A percentile compares a stretch with the other conserved stretches of the same genome.
Conservation (phyloP, 2,329 filamentous ascomycete species). For the Paraconiothyrium brasiliense region DNA sequence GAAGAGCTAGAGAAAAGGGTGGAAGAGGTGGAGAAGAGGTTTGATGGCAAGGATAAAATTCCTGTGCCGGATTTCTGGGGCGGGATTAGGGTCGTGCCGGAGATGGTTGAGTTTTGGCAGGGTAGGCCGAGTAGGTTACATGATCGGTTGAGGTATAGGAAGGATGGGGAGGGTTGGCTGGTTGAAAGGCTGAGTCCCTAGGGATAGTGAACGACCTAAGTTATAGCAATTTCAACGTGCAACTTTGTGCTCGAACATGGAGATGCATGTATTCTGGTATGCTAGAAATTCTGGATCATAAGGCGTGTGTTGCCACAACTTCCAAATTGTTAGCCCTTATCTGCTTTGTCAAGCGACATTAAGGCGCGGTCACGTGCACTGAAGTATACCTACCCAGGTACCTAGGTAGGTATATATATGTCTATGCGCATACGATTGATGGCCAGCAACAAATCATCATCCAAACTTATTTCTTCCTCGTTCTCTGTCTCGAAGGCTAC, state of each 20-base stretch:
- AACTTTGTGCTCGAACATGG: not conserved
- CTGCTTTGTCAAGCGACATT: not conserved
- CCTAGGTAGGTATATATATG: not conserved
- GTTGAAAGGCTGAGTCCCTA: constrained; percentile 79
- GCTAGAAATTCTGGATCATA: not conserved
- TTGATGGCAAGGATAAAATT: constrained; percentile 79
- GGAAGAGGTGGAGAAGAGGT: constrained; percentile 76
- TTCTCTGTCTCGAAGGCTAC: not conserved
- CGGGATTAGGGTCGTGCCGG: constrained; percentile 83
- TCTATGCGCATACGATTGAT: too few species aligned
- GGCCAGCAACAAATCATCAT: too few species aligned
- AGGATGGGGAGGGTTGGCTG: constrained; percentile 66
- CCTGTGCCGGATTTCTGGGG: constrained; percentile 96
- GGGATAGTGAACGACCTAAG: not conserved
- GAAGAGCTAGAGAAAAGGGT: constrained; percentile 80
- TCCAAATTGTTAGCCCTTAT: not conserved
- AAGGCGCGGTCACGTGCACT: constrained; percentile 10
- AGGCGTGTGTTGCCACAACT: not conserved
- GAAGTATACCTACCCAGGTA: too few species aligned
- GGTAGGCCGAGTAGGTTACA: constrained; percentile 89
- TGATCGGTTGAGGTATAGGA: constrained; percentile 89
- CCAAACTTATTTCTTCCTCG: not conserved
- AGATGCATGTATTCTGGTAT: not conserved
- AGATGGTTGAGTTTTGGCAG: constrained; percentile 95
- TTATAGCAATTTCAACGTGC: too few species aligned